Base-by-base conservation (phyloP, 73 alveolate genomes). In the Symbiodinium pilosum region DNA sequence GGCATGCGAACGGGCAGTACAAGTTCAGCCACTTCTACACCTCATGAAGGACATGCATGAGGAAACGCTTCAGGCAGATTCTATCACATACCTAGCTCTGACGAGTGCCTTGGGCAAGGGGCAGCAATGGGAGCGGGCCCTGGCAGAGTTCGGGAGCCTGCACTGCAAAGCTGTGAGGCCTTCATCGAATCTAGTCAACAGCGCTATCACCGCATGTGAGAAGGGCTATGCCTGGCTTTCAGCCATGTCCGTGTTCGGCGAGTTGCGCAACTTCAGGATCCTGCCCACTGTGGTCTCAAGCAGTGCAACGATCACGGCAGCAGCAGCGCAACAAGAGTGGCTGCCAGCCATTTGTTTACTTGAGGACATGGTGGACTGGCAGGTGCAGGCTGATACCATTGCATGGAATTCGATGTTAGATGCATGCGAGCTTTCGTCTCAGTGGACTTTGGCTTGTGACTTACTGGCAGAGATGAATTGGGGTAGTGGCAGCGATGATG, bases 1-100 rank as follows among this genome's bases (percentile, higher is more conserved):
- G 3, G 97, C 97, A 32, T 91, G 97, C 40, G 97, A 91, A 42
- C 97, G 97, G 0, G 97, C 87, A 32, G 64, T 91, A 18, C 97
- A 91, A 39, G 54, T 43, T 12, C 89, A 42, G 38, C 7, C 81
- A 21, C 43, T 39, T 40, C 5, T 91, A 73, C 75, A 91, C 52
- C 44, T 68, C 30, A 14, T 91, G 42, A 43, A 86, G 11, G 7
- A 71, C 86, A 30, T 40, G 64, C 40, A 42, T 30, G 4, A 21
- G 44, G 85, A 24, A 8, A 42, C 9, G 6, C 44, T 73, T 42
- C 88, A 40, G 24, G 39, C 77, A 54, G 97, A 91, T 51, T 18
- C 75, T 41, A 91, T 91, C 88, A 91, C 87, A 44, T 91, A 42
- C 81, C 54, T 91, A 52, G 97, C 97, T 4, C 36, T 71, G 51